Evolutionary conservation across 345 rosid species (phyloP).

Genomic region (Hevea brasiliensis): DNA sequence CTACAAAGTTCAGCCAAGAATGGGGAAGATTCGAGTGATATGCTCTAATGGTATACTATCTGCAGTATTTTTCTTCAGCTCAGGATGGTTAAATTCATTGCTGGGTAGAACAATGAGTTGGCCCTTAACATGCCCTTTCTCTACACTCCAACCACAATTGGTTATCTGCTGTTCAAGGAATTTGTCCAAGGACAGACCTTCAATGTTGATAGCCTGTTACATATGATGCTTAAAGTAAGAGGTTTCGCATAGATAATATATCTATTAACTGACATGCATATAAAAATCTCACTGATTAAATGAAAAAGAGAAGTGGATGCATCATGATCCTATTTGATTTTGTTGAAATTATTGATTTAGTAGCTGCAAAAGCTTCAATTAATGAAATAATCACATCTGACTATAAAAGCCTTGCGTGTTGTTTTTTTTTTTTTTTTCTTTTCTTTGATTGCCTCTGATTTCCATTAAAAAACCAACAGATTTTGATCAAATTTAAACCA

Average conservation of each 20-base stretch:
- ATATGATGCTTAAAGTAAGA: conserved; percentile 10
- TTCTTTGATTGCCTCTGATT: no score
- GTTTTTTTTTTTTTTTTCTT: no score
- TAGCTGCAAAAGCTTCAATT: no score
- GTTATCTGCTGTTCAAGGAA: conserved; percentile 71
- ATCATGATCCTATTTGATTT: no score
- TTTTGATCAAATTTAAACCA: no score
- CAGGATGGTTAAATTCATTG: conserved; percentile 82
- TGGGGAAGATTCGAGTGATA: conserved; percentile 83
- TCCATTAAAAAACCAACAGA: no score
- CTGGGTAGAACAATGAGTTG: conserved; percentile 56
- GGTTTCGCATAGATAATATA: neutral
- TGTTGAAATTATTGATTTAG: no score
- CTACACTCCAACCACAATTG: conserved; percentile 70
- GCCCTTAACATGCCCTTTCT: conserved; percentile 60
- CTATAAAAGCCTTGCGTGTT: no score
- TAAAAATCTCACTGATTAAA: no score
- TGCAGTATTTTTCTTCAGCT: conserved; percentile 69
- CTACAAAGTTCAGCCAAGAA: conserved; percentile 58
- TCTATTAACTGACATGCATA: neutral
- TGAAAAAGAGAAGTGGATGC: no score
- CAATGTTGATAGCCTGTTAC: conserved; percentile 73
- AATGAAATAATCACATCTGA: no score
- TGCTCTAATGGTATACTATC: conserved; percentile 79
- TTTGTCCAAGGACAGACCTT: conserved; percentile 81